phyloP scores from a whole-genome alignment of 345 rosid species.

The rapeseed (Brassica napus) region DNA sequence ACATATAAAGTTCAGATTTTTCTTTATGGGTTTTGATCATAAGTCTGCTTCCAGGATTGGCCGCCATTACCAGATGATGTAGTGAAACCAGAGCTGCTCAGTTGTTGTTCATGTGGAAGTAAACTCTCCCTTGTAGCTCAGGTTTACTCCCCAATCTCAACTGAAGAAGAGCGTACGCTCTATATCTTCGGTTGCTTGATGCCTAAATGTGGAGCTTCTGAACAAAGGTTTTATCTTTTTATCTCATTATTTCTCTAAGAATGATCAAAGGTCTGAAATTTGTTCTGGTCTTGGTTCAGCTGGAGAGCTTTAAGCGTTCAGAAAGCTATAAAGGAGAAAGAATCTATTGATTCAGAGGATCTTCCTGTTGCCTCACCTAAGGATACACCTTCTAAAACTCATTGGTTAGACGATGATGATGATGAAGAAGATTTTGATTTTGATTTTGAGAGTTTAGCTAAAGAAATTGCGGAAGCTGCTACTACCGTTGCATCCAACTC shows the following conservation, averaged over 20 bases:
- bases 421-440: too few species aligned
- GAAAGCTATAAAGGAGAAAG: slow-evolving; percentile 42
- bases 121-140: slow-evolving; percentile 77
- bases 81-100: slow-evolving; percentile 40
- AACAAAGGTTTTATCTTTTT: slow-evolving; percentile 53
- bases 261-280: not conserved
- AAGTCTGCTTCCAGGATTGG: slow-evolving; percentile 60
- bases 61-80: slow-evolving; percentile 63
- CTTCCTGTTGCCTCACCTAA: slow-evolving; percentile 28
- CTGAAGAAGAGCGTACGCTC: slow-evolving; percentile 59
- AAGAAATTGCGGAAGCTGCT: slow-evolving; percentile 62
- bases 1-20: not conserved
- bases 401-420: slow-evolving; percentile 61
- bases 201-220: slow-evolving; percentile 57
- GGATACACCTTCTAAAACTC: slow-evolving; percentile 45
- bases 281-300: slow-evolving; percentile 40
- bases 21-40: not conserved
- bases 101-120: slow-evolving; percentile 60
- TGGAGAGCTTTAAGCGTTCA: slow-evolving; percentile 89
- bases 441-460: slow-evolving; percentile 67
- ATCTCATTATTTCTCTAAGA: not conserved
- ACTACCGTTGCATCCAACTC: slow-evolving; percentile 51
- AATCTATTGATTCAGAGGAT: slow-evolving; percentile 8
- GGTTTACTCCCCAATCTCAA: slow-evolving; percentile 81
- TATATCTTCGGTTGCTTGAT: slow-evolving; percentile 65